Evolutionary conservation across 768 basidiomycete genomes (phyloP).

Genomic region (Termitomyces sp.): DNA sequence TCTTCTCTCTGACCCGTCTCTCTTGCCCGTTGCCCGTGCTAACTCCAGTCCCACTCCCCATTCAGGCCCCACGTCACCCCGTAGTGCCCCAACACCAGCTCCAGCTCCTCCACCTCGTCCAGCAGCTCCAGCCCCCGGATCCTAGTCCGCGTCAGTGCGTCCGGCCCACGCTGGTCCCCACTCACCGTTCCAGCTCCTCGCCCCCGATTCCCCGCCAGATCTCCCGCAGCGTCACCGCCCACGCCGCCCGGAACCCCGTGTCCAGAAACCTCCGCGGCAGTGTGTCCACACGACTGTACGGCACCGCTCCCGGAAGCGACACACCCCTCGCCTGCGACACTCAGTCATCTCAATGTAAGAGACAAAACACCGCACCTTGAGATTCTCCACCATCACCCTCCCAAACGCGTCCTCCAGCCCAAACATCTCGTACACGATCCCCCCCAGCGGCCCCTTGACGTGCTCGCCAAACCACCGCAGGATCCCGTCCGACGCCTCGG

Average conservation of each 20-base stretch:
- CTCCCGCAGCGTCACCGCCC: constrained; percentile 62
- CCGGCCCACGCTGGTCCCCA: not conserved
- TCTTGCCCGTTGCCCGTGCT: too few species aligned
- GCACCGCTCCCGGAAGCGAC: constrained; percentile 63
- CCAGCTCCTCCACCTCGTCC: constrained; percentile 93
- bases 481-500: constrained; percentile 49
- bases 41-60: constrained; percentile 18
- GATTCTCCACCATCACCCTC: constrained; percentile 85
- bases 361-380: constrained; percentile 51
- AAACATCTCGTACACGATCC: constrained; percentile 91
- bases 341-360: not conserved
- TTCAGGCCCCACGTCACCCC: constrained; percentile 72
- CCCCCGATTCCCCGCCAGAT: constrained; percentile 48
- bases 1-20: constrained; percentile 23
- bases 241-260: constrained; percentile 48
- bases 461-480: constrained; percentile 70
- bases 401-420: constrained; percentile 85
- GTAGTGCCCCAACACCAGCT: constrained; percentile 86
- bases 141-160: too few species aligned
- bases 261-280: constrained; percentile 56
- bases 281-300: constrained; percentile 52
- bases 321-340: constrained; percentile 59
- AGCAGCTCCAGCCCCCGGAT: constrained; percentile 63
- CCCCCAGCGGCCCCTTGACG: constrained; percentile 43
- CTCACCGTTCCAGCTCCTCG: constrained; percentile 5